phyloP scores from a whole-genome alignment of 345 rosid species.

The Hibiscus trionum region DNA sequence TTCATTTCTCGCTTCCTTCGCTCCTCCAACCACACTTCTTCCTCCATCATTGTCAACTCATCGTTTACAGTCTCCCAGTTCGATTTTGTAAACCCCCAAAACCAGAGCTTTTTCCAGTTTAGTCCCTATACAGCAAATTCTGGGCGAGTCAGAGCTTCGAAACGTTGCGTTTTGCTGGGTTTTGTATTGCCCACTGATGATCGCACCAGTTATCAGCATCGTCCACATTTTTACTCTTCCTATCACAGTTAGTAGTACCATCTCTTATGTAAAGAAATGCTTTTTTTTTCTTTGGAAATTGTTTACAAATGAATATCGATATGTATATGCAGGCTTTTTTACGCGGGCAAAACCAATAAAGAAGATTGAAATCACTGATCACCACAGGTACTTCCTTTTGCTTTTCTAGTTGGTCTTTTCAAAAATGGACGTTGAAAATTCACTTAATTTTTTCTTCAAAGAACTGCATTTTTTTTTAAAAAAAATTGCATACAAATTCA shows the following conservation, averaged over 20 bases:
- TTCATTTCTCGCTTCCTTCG: constrained; percentile 44
- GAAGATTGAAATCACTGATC: constrained; percentile 65
- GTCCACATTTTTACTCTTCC: constrained; percentile 15
- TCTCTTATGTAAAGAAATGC: neutral
- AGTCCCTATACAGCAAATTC: constrained; percentile 8
- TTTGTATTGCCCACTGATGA: constrained; percentile 27
- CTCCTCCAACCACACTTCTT: constrained; percentile 25
- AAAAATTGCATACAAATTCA: neutral
- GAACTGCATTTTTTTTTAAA: neutral
- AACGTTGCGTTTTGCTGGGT: constrained; percentile 29
- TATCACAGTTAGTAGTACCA: constrained; percentile 35
- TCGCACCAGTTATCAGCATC: constrained; percentile 4
- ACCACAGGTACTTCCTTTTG: constrained; percentile 47
- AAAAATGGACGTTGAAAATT: neutral
- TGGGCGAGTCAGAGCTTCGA: constrained; percentile 23
- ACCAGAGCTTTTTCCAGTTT: constrained; percentile 13
- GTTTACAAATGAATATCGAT: neutral
- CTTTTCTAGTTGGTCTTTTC: neutral
- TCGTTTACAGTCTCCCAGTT: constrained; percentile 1
- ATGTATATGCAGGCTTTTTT: constrained; percentile 41
- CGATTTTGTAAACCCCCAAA: constrained; percentile 7
- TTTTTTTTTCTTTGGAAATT: neutral
- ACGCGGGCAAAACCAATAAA: constrained; percentile 63
- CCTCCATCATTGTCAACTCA: neutral
- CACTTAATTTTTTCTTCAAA: neutral